Percentiles rank a stretch among this genome's conserved stretches.
Evolutionary conservation across 176 grass and related monocot genomes (phyloP).

Genomic region (barley (Hordeum vulgare)): DNA sequence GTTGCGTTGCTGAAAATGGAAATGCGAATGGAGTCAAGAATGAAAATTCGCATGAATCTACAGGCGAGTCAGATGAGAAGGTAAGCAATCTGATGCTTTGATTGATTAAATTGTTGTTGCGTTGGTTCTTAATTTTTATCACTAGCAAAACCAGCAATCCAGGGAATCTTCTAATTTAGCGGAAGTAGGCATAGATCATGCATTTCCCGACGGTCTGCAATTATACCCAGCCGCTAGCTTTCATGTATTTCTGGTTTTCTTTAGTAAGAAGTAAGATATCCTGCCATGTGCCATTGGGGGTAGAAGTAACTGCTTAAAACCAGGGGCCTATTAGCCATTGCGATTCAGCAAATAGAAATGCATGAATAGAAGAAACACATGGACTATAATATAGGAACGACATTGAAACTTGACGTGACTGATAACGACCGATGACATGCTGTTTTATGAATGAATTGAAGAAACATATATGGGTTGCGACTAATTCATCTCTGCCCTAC

Average conservation of each 20-base stretch:
- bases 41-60: constrained; percentile 49
- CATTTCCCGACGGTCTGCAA: neutral
- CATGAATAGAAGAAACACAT: neutral
- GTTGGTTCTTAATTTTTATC: neutral
- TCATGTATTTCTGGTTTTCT: no score
- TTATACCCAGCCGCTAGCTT: neutral
- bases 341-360: neutral
- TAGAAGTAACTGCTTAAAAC: neutral
- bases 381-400: neutral
- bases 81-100: constrained; percentile 20
- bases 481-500: neutral
- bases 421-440: neutral
- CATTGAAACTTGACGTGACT: neutral
- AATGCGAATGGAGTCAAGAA: constrained; percentile 45
- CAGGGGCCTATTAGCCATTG: neutral
- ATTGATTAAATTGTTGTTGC: neutral
- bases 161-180: neutral
- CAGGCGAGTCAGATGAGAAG: constrained; percentile 70
- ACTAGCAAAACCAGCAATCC: neutral
- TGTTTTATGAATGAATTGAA: no score
- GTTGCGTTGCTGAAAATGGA: constrained; percentile 66
- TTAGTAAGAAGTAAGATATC: neutral
- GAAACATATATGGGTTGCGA: neutral
- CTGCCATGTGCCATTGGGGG: neutral
- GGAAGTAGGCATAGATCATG: neutral